Evolutionary conservation across 2,329 filamentous ascomycete genomes (phyloP).

Genomic region (Ophiostoma australiae): DNA sequence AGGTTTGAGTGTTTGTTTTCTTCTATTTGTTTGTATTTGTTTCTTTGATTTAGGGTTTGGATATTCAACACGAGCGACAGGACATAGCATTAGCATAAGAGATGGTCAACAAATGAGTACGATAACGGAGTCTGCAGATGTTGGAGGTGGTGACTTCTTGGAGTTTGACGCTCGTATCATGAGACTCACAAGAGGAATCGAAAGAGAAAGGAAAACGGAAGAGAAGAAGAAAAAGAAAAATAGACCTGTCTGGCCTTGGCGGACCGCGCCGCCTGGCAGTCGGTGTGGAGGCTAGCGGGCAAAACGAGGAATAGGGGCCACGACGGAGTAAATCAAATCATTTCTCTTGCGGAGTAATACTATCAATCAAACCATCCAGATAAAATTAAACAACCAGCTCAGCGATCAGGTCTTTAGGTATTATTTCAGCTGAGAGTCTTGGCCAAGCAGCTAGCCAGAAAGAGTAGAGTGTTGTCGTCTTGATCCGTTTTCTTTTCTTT

Average conservation of each 20-base stretch:
- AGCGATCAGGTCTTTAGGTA: too few relatives aligned
- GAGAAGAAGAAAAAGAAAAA: constrained; percentile 1
- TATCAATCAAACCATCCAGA: neutral
- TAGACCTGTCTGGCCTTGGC: neutral
- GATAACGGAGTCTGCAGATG: neutral
- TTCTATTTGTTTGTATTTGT: neutral
- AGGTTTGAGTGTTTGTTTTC: neutral
- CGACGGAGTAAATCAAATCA: neutral
- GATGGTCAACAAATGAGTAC: neutral
- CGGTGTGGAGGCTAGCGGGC: neutral
- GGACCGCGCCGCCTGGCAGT: neutral
- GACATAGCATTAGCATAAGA: neutral
- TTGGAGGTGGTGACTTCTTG: neutral
- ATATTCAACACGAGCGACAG: neutral
- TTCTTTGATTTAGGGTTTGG: neutral
- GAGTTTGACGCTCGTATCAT: neutral
- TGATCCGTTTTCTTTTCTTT: too few relatives aligned
- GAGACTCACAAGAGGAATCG: too few relatives aligned
- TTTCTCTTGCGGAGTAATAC: neutral
- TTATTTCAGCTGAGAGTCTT: neutral
- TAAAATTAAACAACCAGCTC: too few relatives aligned
- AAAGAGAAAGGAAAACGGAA: neutral
- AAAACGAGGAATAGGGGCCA: neutral
- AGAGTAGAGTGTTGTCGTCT: too few relatives aligned
- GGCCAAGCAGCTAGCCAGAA: too few relatives aligned